Conservation (phyloP, 768 basidiomycete genomes). For the Suillus subalutaceus region DNA sequence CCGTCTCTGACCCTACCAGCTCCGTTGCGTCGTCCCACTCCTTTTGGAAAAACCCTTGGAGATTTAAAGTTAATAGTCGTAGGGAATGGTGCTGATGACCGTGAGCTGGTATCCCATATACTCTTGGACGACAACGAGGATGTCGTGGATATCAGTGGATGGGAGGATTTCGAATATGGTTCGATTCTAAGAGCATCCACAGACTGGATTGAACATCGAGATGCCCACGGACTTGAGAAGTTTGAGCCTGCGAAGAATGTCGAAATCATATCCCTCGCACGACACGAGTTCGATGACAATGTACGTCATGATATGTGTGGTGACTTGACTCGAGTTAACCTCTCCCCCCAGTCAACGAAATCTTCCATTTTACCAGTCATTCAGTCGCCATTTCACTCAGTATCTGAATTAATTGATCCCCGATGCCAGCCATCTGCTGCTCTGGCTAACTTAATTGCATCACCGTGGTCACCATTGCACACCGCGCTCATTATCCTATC, state of each 20-base stretch:
- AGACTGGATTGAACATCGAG: slow-evolving; percentile 70
- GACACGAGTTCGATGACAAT: slow-evolving; percentile 46
- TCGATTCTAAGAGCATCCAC: slow-evolving; percentile 62
- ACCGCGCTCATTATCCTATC: slow-evolving; percentile 61
- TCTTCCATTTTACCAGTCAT: slow-evolving; percentile 45
- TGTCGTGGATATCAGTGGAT: slow-evolving; percentile 61
- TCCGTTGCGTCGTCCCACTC: slow-evolving; percentile 63
- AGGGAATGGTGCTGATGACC: slow-evolving; percentile 40
- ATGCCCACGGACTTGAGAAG: slow-evolving; percentile 65
- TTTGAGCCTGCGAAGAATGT: slow-evolving; percentile 68
- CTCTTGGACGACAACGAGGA: slow-evolving; percentile 70
- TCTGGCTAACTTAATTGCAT: slow-evolving; percentile 57
- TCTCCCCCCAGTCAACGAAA: slow-evolving; percentile 23
- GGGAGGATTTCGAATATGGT: slow-evolving; percentile 53
- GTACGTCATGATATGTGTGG: slow-evolving; percentile 40
- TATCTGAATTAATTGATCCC: slow-evolving; percentile 57
- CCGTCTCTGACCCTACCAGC: slow-evolving; percentile 68
- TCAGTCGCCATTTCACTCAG: slow-evolving; percentile 56
- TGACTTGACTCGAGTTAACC: slow-evolving; percentile 8
- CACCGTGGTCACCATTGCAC: slow-evolving; percentile 59
- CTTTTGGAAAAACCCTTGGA: slow-evolving; percentile 70
- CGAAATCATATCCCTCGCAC: slow-evolving; percentile 55
- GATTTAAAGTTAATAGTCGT: slow-evolving; percentile 60
- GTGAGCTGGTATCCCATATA: slow-evolving; percentile 43
- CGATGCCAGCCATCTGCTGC: slow-evolving; percentile 52